Base-by-base conservation (phyloP, 108 stramenopile genomes). In the Conticribra weissflogii region DNA sequence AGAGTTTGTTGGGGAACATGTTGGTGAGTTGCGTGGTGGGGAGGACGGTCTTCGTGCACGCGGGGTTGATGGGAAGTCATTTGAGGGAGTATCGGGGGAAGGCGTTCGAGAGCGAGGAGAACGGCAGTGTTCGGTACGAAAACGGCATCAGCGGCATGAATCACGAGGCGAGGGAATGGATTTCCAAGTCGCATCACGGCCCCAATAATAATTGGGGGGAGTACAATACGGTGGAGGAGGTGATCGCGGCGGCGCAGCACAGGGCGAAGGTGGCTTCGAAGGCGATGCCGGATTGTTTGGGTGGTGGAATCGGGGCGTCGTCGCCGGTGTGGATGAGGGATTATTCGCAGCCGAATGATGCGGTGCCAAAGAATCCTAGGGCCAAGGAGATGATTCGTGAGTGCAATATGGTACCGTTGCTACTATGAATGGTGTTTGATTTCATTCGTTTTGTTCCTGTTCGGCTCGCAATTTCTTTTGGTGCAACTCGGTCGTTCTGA, bases 251-350 rank as follows among this genome's bases (percentile, higher is more conserved):
- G 0, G 83, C 83, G 8, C 72, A 84, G 51, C 57, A 71, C 27
- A 63, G 86, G 44, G 86, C 86, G 0, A 62, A 53, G 33, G 25
- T 60, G 44, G 81, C 83, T 46, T 76, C 74, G 17, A 77, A 83
- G 32, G 56, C 74, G 0, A 82, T 87, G 66, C 92, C 92, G 3
- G 59, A 69, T 29, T 88, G 88, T 48, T 60, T 93, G 19, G 84
- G 82, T 0, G 88, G 88, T 1, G 86, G 85, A 0, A 73, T 69
- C 8, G 88, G 84, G 3, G 71, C 61, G 0, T 54, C 73, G 1
- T 76, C 79, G 24, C 92, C 92, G 2, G 83, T 90, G 0, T 93
- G 89, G 89, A 87, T 93, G 88, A 68, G 89, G 59, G 86, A 86
- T 64, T 93, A 89, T 58, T 80, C 78, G 30, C 58, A 56, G 17